A percentile compares a stretch with the other conserved stretches of the same genome.
phyloP scores from a whole-genome alignment of 2,329 filamentous ascomycete genomes.

The Clonostachys byssicola region DNA sequence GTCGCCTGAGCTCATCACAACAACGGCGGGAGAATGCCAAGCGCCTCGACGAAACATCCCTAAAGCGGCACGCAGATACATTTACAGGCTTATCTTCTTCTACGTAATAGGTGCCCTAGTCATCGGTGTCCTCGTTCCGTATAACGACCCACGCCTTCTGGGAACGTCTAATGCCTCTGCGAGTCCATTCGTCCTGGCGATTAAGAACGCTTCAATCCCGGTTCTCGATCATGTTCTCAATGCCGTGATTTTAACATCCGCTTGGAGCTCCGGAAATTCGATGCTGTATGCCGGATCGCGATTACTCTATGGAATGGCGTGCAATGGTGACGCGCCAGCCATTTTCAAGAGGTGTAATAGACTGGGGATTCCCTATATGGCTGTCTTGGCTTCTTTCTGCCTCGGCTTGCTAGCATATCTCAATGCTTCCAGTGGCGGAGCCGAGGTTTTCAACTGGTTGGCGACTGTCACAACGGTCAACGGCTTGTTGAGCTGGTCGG shows the following conservation, averaged over 20 bases:
- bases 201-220: conserved; percentile 54
- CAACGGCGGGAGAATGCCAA: conserved; percentile 40
- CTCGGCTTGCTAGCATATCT: conserved; percentile 58
- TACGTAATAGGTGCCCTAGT: conserved; percentile 38
- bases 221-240: conserved; percentile 64
- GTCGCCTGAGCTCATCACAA: too few relatives aligned
- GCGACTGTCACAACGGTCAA: conserved; percentile 26
- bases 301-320: conserved; percentile 51
- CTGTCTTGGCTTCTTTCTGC: conserved; percentile 4
- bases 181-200: conserved; percentile 62
- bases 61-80: conserved; percentile 43
- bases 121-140: conserved; percentile 25
- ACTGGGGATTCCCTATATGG: conserved; percentile 14
- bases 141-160: conserved; percentile 18
- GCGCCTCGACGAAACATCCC: conserved; percentile 42
- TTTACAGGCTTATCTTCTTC: conserved; percentile 47
- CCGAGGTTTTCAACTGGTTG: conserved; percentile 55
- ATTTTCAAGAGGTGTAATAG: conserved; percentile 9
- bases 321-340: conserved; percentile 45
- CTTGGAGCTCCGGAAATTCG: conserved; percentile 52
- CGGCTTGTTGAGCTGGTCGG: conserved; percentile 9
- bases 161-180: conserved; percentile 21
- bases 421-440: conserved; percentile 48
- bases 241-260: conserved; percentile 38
- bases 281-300: conserved; percentile 53